Conservation (phyloP, 352 stramenopile species). For the Globisporangium mamillatum region DNA sequence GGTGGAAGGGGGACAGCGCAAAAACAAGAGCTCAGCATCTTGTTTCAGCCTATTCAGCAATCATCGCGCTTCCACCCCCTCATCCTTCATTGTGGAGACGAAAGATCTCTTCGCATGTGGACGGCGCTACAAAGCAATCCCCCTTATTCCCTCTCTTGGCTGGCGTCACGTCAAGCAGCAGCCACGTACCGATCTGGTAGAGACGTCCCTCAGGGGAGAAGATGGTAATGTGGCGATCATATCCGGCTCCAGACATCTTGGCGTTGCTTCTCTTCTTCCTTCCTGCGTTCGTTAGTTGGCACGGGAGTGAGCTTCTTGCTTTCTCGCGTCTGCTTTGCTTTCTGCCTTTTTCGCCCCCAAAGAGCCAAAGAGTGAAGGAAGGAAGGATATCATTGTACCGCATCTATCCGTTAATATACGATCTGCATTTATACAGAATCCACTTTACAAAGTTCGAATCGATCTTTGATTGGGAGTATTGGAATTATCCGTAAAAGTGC, state of each 20-base stretch:
- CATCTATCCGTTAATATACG: slow-evolving; percentile 11
- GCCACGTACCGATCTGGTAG: slow-evolving; percentile 94
- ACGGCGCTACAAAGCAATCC: background rate
- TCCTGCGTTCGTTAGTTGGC: background rate
- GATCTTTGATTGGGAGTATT: background rate
- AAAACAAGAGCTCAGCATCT: background rate
- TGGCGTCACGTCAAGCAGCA: background rate
- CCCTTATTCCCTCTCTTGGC: background rate
- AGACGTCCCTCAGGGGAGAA: slow-evolving; percentile 98
- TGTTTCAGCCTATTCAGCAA: background rate
- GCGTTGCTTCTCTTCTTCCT: background rate
- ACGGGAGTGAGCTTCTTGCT: background rate
- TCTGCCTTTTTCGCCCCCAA: slow-evolving; percentile 19
- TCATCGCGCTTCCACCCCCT: background rate
- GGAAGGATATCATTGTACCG: slow-evolving; percentile 12
- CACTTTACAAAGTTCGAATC: slow-evolving; percentile 20
- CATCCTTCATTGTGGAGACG: background rate
- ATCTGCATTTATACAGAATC: background rate
- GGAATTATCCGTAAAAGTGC: slow-evolving; percentile 14
- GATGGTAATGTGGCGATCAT: slow-evolving; percentile 96
- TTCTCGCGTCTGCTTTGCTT: slow-evolving; percentile 9
- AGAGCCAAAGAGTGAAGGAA: background rate
- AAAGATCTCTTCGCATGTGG: slow-evolving; percentile 17
- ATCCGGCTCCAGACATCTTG: slow-evolving; percentile 85
- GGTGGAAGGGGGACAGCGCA: background rate